phyloP scores from a whole-genome alignment of 768 basidiomycete species.

The Amylocystis lapponica region DNA sequence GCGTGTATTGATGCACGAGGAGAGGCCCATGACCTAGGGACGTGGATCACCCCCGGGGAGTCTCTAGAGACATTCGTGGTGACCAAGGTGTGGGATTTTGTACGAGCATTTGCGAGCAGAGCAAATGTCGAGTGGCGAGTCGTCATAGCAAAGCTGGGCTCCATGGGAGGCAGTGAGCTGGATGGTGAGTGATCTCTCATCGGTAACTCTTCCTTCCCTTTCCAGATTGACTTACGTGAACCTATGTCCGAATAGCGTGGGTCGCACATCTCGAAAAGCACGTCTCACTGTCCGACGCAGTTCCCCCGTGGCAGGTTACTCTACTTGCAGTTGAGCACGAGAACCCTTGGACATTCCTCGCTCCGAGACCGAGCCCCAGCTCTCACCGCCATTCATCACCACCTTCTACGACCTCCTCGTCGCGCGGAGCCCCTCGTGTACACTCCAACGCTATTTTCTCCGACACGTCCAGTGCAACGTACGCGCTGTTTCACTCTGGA shows the following conservation, averaged over 20 bases:
- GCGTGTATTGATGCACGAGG: constrained; percentile 74
- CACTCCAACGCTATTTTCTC: constrained; percentile 9
- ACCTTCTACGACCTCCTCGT: not conserved
- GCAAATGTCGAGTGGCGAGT: constrained; percentile 80
- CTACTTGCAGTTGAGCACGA: constrained; percentile 55
- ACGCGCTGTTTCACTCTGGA: constrained; percentile 38
- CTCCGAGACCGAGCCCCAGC: constrained; percentile 16
- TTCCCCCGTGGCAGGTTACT: constrained; percentile 54
- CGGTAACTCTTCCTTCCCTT: constrained; percentile 1
- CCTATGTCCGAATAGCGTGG: constrained; percentile 59
- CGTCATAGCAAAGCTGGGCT: constrained; percentile 63
- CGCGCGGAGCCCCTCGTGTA: not conserved
- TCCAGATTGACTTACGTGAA: constrained; percentile 27
- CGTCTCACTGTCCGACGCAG: constrained; percentile 31
- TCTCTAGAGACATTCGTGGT: constrained; percentile 43
- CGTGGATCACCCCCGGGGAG: constrained; percentile 52
- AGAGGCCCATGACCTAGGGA: constrained; percentile 62
- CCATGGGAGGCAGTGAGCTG: constrained; percentile 53
- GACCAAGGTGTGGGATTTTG: constrained; percentile 67
- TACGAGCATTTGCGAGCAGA: constrained; percentile 49
- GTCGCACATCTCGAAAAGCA: constrained; percentile 41
- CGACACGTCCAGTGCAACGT: constrained; percentile 29
- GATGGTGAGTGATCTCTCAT: constrained; percentile 51
- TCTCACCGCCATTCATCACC: not conserved
- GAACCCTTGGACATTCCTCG: constrained; percentile 54